Conservation (phyloP, 345 rosid species). For the Eucalyptus decipiens region DNA sequence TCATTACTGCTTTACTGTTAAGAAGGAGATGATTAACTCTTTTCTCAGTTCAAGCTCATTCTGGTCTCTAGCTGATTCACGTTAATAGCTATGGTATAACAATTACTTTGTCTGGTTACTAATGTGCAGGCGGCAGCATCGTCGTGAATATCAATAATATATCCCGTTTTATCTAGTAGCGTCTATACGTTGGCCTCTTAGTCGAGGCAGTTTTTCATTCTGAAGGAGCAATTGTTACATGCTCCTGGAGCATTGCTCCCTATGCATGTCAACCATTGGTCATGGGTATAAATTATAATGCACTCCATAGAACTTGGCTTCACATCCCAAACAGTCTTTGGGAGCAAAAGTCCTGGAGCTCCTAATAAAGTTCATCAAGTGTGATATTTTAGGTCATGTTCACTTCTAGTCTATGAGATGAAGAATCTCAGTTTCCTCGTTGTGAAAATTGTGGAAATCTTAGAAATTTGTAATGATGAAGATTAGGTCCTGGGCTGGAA, state of each 20-base stretch:
- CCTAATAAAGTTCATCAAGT: neutral
- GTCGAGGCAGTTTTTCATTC: neutral
- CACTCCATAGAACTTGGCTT: neutral
- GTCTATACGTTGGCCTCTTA: neutral
- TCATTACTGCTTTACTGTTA: neutral
- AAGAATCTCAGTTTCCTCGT: neutral
- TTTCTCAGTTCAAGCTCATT: neutral
- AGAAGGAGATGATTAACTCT: neutral
- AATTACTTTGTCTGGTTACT: neutral
- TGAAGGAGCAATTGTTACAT: neutral
- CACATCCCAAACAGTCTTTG: neutral
- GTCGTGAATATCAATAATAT: neutral
- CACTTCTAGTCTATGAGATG: neutral
- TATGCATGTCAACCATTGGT: neutral
- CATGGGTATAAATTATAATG: neutral
- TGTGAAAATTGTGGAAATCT: neutral
- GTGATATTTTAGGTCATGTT: neutral
- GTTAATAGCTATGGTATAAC: neutral
- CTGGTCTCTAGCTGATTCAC: neutral
- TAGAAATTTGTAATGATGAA: neutral
- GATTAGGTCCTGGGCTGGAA: neutral
- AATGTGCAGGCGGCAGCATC: neutral
- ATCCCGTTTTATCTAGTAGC: neutral
- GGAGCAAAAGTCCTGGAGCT: neutral
- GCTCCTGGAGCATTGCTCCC: neutral